Evolutionary conservation across 2,329 filamentous ascomycete genomes (phyloP).

Genomic region (Emergomyces pasteurianus): DNA sequence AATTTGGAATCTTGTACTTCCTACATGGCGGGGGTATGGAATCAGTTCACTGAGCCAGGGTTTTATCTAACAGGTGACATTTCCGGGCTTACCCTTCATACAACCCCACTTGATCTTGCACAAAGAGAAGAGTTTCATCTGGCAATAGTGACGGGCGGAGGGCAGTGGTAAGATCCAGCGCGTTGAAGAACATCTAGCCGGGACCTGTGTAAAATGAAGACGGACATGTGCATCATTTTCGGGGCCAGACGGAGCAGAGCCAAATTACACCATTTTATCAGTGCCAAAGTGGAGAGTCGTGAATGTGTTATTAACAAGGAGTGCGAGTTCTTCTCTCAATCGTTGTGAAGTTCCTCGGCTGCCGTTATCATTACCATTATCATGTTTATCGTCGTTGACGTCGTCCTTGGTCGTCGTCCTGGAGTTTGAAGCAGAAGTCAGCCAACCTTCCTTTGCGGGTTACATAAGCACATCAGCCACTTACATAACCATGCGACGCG

Average conservation of each 20-base stretch:
- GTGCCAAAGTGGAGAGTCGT: not conserved
- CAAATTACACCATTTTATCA: not conserved
- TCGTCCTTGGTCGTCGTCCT: no score
- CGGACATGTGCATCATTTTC: constrained; percentile 9
- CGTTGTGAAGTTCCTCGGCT: not conserved
- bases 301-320: not conserved
- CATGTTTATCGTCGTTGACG: not conserved
- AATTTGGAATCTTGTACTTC: constrained; percentile 87
- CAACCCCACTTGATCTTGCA: constrained; percentile 92
- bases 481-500: not conserved
- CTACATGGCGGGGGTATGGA: constrained; percentile 35
- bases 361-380: not conserved
- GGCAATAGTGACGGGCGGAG: constrained; percentile 82
- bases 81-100: constrained; percentile 72
- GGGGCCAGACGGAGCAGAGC: not conserved
- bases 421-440: not conserved
- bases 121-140: constrained; percentile 89
- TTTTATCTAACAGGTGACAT: not conserved
- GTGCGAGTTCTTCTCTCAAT: not conserved
- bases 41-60: not conserved
- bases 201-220: constrained; percentile 4
- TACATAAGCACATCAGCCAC: not conserved
- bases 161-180: constrained; percentile 90
- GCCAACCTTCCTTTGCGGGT: no score
- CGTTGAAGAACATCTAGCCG: constrained; percentile 92